Evolutionary conservation across 139 green algal species (phyloP).

Genomic region (Diplosphaera chodatii): DNA sequence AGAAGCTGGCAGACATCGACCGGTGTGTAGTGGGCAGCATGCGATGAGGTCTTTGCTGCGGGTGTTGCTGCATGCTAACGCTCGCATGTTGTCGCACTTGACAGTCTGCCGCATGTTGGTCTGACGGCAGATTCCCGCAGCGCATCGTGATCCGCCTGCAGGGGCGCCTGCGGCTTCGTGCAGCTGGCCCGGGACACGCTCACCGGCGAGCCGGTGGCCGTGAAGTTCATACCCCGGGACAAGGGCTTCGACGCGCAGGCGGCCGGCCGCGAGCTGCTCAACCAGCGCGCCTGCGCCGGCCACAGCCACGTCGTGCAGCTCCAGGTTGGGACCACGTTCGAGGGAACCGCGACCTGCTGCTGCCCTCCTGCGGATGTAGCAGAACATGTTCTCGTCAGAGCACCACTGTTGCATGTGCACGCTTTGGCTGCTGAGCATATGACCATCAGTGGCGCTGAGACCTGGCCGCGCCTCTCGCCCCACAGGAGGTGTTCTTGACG

Average conservation of each 20-base stretch:
- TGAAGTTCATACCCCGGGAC: neutral
- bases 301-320: neutral
- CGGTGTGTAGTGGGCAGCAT: neutral
- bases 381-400: too few relatives aligned
- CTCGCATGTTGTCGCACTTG: too few relatives aligned
- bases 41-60: too few relatives aligned
- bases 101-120: too few relatives aligned
- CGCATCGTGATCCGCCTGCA: neutral
- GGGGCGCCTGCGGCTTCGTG: neutral
- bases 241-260: neutral
- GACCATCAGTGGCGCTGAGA: too few relatives aligned
- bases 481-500: conserved; percentile 38
- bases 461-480: neutral
- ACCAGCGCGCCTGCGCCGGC: neutral
- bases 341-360: too few relatives aligned
- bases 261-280: neutral
- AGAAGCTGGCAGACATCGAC: neutral
- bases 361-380: too few relatives aligned
- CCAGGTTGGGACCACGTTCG: neutral
- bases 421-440: too few relatives aligned
- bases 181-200: neutral
- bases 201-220: neutral
- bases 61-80: too few relatives aligned
- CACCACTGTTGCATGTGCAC: too few relatives aligned
- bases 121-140: too few relatives aligned